Evolutionary conservation across 176 grass and related monocot species (phyloP).

Genomic region (Alloteropsis semialata): DNA sequence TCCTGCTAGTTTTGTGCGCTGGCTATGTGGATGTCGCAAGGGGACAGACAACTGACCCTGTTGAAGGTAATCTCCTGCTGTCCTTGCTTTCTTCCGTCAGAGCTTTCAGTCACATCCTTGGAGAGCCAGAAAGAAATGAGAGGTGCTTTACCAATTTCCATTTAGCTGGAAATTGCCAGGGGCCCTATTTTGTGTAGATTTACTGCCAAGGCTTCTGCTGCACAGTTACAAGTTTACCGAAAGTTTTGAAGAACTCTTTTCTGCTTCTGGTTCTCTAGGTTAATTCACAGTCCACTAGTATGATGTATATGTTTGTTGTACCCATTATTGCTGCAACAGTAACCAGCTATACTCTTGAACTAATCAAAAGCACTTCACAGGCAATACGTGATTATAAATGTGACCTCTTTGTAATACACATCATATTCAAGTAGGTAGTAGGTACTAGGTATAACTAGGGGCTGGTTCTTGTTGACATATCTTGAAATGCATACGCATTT

Average conservation of each 20-base stretch:
- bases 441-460: too few relatives aligned
- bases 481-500: neutral
- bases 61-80: conserved; percentile 59
- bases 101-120: neutral
- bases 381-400: neutral
- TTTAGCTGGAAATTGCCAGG: neutral
- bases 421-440: neutral
- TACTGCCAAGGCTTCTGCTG: neutral
- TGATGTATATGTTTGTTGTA: neutral
- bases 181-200: neutral
- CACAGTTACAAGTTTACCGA: neutral
- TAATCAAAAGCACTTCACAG: neutral
- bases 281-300: neutral
- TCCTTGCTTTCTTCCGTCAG: neutral
- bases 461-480: neutral
- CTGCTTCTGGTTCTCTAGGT: neutral
- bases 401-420: neutral
- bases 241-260: neutral
- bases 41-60: conserved; percentile 61
- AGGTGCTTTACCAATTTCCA: neutral
- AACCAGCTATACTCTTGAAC: neutral
- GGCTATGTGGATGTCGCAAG: conserved; percentile 26
- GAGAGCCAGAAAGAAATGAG: neutral
- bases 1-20: conserved; percentile 51
- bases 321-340: neutral